Base-by-base conservation (phyloP, 2,329 filamentous ascomycete genomes). In the Claviceps spartinae region DNA sequence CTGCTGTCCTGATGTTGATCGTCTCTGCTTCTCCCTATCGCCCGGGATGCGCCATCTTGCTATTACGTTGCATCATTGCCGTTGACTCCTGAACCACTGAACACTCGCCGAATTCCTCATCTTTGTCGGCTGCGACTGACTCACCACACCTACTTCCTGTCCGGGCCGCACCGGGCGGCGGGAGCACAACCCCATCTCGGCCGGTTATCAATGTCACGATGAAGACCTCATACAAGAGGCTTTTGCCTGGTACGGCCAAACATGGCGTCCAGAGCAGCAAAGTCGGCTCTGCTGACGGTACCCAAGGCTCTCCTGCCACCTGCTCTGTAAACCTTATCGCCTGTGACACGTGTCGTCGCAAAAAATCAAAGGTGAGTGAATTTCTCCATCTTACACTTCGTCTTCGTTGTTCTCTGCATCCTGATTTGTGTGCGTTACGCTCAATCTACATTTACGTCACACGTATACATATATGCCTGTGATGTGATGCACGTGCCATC, bases 291-390 rank as follows among this genome's bases (percentile, higher is more conserved):
- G 24, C 30, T 26, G 37, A 40, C 4, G 47, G 38, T 9, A 8
- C 18, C 8, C 47, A 42, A 8, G 18, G 5, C 14, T 16, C 47
- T 41, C 47, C 47, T 49, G 38, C 47, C 38, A 49, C 47, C 38
- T 49, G 47, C 24, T 49, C 47, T 9, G 47, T 49, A n/a, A 49
- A 42, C 9, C 36, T 51, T 13, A 41, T 51, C 47, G 49, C 49
- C 36, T 51, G 49, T 38, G 49, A 46, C 22, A 43, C 26, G 47
- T 51, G 49, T 47, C 49, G 49, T 20, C 43, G 44, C 20, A 51
- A 47, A 24, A 51, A 47, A 18, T 24, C 44, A 22, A 51, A 51
- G 43, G 49, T 51, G 44, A 51, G 44, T 41, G 16, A 30, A 26
- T 34, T n/a, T 34, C 22, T 44, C 9, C 30, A 34, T 34, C 30